A percentile compares a stretch with the other conserved stretches of the same genome.
Conservation (phyloP, 192 early-diverging fungal genomes). For the Podila minutissima region DNA sequence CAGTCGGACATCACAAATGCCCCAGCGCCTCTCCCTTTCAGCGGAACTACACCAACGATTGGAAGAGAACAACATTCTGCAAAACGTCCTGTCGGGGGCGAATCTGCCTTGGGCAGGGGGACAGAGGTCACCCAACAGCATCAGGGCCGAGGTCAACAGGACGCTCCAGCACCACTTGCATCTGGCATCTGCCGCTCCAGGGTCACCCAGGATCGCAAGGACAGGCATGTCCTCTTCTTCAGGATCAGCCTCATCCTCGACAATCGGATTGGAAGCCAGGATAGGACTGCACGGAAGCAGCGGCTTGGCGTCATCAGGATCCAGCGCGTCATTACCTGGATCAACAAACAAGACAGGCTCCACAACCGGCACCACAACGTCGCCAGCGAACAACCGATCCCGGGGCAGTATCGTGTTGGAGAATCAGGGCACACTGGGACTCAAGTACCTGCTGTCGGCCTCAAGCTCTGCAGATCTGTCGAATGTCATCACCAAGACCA, state of each 20-base stretch:
- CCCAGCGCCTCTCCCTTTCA: conserved; percentile 39
- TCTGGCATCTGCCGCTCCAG: background rate
- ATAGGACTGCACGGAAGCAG: background rate
- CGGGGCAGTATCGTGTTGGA: conserved; percentile 6
- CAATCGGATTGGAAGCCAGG: background rate
- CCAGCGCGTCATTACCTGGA: conserved; percentile 8
- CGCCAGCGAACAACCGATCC: background rate
- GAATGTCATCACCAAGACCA: conserved; percentile 41
- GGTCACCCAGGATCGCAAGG: background rate
- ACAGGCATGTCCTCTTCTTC: background rate
- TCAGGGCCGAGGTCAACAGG: background rate
- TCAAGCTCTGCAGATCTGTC: conserved; percentile 41
- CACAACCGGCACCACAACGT: background rate
- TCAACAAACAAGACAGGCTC: background rate
- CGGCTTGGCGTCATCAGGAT: background rate
- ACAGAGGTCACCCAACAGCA: conserved; percentile 4
- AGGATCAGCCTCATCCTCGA: conserved; percentile 1
- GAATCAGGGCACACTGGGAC: conserved; percentile 18
- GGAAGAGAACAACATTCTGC: conserved; percentile 42
- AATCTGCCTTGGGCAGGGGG: conserved; percentile 6
- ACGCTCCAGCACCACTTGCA: conserved; percentile 1
- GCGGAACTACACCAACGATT: conserved; percentile 39
- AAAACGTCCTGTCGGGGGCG: conserved; percentile 22
- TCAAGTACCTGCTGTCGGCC: conserved; percentile 41
- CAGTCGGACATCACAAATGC: background rate